Conservation (phyloP, 495 filamentous ascomycete genomes). For the Staphylotrichum longicolle region DNA sequence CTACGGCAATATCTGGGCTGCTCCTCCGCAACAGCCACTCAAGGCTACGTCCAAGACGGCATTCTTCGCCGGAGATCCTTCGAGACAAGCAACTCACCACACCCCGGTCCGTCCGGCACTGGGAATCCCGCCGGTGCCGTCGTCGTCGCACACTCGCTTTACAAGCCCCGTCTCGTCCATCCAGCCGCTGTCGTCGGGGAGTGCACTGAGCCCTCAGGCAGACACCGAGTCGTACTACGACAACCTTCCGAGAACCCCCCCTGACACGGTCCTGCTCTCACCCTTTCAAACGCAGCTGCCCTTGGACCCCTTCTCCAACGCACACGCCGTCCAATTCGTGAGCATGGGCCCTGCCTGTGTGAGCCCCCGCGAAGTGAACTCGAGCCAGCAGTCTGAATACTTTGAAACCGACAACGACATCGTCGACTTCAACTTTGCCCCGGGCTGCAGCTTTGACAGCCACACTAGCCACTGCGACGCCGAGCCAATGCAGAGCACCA, state of each 20-base stretch:
- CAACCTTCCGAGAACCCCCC: constrained; percentile 36
- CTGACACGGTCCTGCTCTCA: constrained; percentile 34
- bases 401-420: constrained; percentile 31
- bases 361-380: constrained; percentile 42
- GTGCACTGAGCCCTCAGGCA: constrained; percentile 36
- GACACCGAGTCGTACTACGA: constrained; percentile 40
- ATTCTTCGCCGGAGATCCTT: constrained; percentile 20
- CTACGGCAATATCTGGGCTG: constrained; percentile 12
- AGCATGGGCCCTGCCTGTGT: constrained; percentile 35
- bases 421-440: constrained; percentile 20
- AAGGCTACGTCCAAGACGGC: constrained; percentile 30
- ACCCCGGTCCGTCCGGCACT: constrained; percentile 20
- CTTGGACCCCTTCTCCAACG: constrained; percentile 22
- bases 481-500: constrained; percentile 14
- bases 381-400: constrained; percentile 33
- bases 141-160: constrained; percentile 31
- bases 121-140: constrained; percentile 23
- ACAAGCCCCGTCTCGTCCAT: constrained; percentile 35
- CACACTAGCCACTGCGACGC: constrained; percentile 18
- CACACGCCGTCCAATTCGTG: constrained; percentile 28
- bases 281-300: constrained; percentile 20
- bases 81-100: constrained; percentile 15
- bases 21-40: constrained; percentile 33
- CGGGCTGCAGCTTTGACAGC: constrained; percentile 25
- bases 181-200: constrained; percentile 39